Evolutionary conservation across 2,329 filamentous ascomycete genomes (phyloP), one percentile per base, ranked within the genome.

Genomic region (Beauveria rudraprayagi): DNA sequence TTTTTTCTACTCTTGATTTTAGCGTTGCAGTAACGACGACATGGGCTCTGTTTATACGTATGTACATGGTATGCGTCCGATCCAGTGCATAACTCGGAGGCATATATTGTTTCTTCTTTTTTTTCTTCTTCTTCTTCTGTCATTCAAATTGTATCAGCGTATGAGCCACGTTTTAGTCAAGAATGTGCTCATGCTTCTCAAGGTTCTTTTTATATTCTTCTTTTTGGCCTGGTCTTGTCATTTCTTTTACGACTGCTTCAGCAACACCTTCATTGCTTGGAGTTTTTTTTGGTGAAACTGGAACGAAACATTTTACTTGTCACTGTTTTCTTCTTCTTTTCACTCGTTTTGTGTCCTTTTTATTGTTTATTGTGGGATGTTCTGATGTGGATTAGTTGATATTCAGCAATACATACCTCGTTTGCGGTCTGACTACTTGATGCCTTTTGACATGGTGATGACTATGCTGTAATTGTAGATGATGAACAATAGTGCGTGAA

Each of bases 301-400:
- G 46, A 60, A 63, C 40, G 61, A 60, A 56, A 62, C 24, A 14
- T 3, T 48, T 41, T 26, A n/a, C 11, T 40, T 50, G 34, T 28
- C 30, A 24, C 22, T 48, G 30, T 57, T 40, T 7, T 48, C 30
- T 60, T 52, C 41, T 62, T 66, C 22, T 63, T 62, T 65, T 64
- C 60, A 65, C 63, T 58, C 63, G 67, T 65, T 54, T 64, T 41
- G 64, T 66, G 60, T 62, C 57, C 57, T 62, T 64, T 56, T 65
- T 66, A n/a, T 61, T 58, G 61, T 63, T 58, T 68, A 40, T 59
- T 63, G 62, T 41, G 44, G 55, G 30, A 50, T 58, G 28, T 44
- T 28, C 44, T 48, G 30, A 62, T 62, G 34, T 59, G 47, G 34
- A 56, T 34, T 52, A 59, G 47, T 59, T 59, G 56, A 59, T 52